A percentile compares a stretch with the other conserved stretches of the same genome.
phyloP scores from a whole-genome alignment of 805 yeast species.

The Starmerella geochares region DNA sequence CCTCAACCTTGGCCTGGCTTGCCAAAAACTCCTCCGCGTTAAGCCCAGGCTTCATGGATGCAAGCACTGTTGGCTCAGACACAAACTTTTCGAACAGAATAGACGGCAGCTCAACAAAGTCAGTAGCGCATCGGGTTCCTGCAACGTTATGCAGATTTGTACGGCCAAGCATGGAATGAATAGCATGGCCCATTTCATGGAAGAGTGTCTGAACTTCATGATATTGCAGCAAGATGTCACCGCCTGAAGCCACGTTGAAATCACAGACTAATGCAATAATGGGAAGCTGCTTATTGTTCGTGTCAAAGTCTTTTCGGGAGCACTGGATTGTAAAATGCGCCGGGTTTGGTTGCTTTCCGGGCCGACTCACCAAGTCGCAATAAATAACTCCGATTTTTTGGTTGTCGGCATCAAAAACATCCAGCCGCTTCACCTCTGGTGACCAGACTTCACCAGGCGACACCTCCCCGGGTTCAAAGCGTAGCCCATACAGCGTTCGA shows the following conservation, averaged over 20 bases:
- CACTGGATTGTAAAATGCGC: conserved; percentile 95
- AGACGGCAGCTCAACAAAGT: conserved; percentile 92
- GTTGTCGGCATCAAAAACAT: conserved; percentile 48
- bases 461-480: conserved; percentile 55
- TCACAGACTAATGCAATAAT: conserved; percentile 84
- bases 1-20: conserved; percentile 14
- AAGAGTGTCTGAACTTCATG: conserved; percentile 86
- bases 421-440: conserved; percentile 68
- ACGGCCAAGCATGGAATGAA: conserved; percentile 93
- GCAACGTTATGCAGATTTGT: conserved; percentile 83
- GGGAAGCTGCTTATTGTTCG: conserved; percentile 56
- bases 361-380: conserved; percentile 74
- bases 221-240: conserved; percentile 40
- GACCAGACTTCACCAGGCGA: conserved; percentile 79
- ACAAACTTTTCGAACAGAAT: conserved; percentile 94
- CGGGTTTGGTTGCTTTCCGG: conserved; percentile 68
- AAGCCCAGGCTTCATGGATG: conserved; percentile 25
- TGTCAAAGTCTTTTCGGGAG: conserved; percentile 52
- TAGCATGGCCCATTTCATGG: conserved; percentile 99
- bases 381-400: conserved; percentile 72
- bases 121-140: conserved; percentile 92
- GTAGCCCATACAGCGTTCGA: conserved; percentile 61
- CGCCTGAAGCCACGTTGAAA: conserved; percentile 36
- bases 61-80: conserved; percentile 64
- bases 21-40: conserved; percentile 12